A percentile compares a stretch with the other conserved stretches of the same genome.
These are phyloP conservation scores for Theileria annulata DNA, from an alignment of 169 alveolate genomes.

Conservation along the genomic window DNA sequence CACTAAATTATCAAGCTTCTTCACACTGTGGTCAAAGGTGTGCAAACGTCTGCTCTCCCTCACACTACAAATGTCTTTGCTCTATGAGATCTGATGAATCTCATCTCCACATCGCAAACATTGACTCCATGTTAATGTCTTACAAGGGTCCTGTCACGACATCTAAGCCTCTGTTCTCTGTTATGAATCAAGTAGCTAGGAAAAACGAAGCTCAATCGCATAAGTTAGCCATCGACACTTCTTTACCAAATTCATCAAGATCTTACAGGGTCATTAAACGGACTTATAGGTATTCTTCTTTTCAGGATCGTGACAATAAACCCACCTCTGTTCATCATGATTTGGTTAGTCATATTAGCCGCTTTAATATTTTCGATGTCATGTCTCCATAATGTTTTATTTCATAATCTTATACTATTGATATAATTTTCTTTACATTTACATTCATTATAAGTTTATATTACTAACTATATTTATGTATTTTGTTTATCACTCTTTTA, in stretches of 20 bases:
- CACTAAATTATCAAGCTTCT: constrained; percentile 67
- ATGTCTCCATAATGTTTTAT: not conserved
- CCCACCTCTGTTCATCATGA: not conserved
- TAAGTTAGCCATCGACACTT: constrained; percentile 11
- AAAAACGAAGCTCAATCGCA: constrained; percentile 38
- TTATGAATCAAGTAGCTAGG: constrained; percentile 66
- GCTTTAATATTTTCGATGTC: constrained; percentile 20
- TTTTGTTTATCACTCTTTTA: not conserved
- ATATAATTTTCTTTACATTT: not conserved
- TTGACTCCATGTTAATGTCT: constrained; percentile 62
- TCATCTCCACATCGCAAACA: constrained; percentile 40
- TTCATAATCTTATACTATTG: not conserved
- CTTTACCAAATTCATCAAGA: not conserved
- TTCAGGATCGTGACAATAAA: constrained; percentile 30
- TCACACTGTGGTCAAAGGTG: constrained; percentile 80
- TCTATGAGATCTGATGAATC: constrained; percentile 64
- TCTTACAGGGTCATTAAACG: constrained; percentile 14
- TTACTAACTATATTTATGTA: not conserved
- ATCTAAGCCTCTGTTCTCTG: constrained; percentile 68
- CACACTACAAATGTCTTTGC: constrained; percentile 74
- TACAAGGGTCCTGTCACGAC: constrained; percentile 72
- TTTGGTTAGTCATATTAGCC: not conserved
- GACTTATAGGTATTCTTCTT: constrained; percentile 41
- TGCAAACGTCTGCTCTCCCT: constrained; percentile 68
- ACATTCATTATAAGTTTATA: not conserved